phyloP scores from a whole-genome alignment of 2,329 filamentous ascomycete genomes.

The Xylariaceae sp. region DNA sequence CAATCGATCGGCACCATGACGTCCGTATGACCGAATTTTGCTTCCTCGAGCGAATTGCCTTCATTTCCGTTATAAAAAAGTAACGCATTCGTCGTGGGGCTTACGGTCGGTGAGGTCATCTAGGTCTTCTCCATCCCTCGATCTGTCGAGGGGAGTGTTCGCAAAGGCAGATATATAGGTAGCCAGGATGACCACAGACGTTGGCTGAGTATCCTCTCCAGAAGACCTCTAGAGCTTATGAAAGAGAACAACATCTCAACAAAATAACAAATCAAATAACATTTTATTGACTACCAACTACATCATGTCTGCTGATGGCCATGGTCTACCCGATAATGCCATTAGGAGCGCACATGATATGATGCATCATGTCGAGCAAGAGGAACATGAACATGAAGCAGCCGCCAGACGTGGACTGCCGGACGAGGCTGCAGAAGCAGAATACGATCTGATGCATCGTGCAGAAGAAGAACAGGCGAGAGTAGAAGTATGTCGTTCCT shows the following conservation, averaged over 20 bases:
- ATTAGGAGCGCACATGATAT: conserved; percentile 27
- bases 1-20: conserved; percentile 18
- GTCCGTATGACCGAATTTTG: conserved; percentile 16
- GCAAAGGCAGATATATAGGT: too few relatives aligned
- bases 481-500: conserved; percentile 17
- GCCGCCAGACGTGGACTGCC: conserved; percentile 27
- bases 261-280: neutral
- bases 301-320: conserved; percentile 28
- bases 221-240: neutral
- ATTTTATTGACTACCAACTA: neutral
- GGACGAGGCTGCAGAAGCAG: conserved; percentile 28
- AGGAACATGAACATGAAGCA: conserved; percentile 32
- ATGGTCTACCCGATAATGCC: conserved; percentile 28
- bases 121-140: neutral
- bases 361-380: conserved; percentile 33
- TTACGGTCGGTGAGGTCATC: conserved; percentile 23
- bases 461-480: conserved; percentile 24
- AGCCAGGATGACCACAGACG: too few relatives aligned
- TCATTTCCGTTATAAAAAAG: neutral
- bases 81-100: neutral
- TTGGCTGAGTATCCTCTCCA: too few relatives aligned
- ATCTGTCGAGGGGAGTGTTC: neutral
- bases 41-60: conserved; percentile 11
- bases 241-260: neutral
- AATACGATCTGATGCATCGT: conserved; percentile 30